Percentiles rank a stretch among this genome's conserved stretches.
Evolutionary conservation across 2,329 filamentous ascomycete species (phyloP).

Genomic region (Decorospora gaudefroyi): DNA sequence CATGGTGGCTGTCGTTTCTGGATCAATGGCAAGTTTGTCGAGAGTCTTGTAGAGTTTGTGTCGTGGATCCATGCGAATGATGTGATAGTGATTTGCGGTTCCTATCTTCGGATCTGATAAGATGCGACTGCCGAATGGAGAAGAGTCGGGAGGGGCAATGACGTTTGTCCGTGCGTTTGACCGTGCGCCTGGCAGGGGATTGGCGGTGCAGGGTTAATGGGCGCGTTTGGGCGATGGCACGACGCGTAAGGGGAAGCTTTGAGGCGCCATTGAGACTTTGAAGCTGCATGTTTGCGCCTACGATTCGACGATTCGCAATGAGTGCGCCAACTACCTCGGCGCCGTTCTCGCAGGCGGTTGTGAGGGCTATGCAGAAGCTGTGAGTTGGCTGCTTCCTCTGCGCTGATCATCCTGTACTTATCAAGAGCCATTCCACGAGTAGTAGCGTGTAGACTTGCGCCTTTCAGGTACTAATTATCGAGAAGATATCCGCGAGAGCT

Average conservation of each 20-base stretch:
- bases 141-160: conserved; percentile 20
- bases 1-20: conserved; percentile 39
- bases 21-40: conserved; percentile 31
- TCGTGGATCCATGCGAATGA: conserved; percentile 39
- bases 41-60: conserved; percentile 44
- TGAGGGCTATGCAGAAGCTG: conserved; percentile 78
- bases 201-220: conserved; percentile 16
- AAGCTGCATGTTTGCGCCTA: conserved; percentile 42
- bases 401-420: background rate
- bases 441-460: background rate
- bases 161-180: conserved; percentile 23
- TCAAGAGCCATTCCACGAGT: background rate
- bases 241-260: conserved; percentile 4
- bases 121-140: conserved; percentile 21
- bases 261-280: background rate
- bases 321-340: conserved; percentile 52
- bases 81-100: conserved; percentile 23
- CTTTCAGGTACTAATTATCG: conserved; percentile 9
- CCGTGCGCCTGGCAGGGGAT: background rate
- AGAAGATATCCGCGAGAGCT: conserved; percentile 82
- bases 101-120: conserved; percentile 45
- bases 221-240: conserved; percentile 6
- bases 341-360: conserved; percentile 70
- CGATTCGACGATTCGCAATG: conserved; percentile 49
- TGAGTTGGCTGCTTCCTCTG: conserved; percentile 54